phyloP scores from a whole-genome alignment of 768 basidiomycete species.

The Auriculariales sp. region DNA sequence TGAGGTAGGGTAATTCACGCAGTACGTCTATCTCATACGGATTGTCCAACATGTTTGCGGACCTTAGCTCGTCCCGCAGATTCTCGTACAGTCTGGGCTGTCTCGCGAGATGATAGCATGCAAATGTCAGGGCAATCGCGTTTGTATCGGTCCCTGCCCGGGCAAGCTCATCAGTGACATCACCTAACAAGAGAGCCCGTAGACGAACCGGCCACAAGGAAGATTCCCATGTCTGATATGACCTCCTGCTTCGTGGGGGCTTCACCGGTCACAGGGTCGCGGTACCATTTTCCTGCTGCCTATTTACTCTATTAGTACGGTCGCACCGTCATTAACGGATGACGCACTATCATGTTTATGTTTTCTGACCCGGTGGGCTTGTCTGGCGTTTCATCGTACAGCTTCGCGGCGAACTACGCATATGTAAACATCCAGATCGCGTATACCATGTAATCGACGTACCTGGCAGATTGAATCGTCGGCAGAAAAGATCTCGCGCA shows the following conservation, averaged over 20 bases:
- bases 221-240: neutral
- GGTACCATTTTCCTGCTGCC: neutral
- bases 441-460: too few species aligned
- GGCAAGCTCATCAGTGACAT: neutral
- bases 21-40: constrained; percentile 50
- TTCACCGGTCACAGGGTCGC: neutral
- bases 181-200: neutral
- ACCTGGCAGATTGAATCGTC: too few species aligned
- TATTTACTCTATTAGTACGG: too few species aligned
- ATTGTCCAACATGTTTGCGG: constrained; percentile 38
- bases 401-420: too few species aligned
- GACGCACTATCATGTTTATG: too few species aligned
- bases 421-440: too few species aligned
- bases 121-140: constrained; percentile 56
- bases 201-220: neutral
- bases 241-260: neutral
- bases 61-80: constrained; percentile 50
- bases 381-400: too few species aligned
- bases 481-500: too few species aligned
- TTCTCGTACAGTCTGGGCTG: constrained; percentile 56
- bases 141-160: constrained; percentile 61
- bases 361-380: too few species aligned
- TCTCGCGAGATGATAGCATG: constrained; percentile 72
- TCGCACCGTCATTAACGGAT: too few species aligned
- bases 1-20: constrained; percentile 33